Base-by-base conservation (phyloP, 768 basidiomycete genomes). In the Boletus barrowsii region DNA sequence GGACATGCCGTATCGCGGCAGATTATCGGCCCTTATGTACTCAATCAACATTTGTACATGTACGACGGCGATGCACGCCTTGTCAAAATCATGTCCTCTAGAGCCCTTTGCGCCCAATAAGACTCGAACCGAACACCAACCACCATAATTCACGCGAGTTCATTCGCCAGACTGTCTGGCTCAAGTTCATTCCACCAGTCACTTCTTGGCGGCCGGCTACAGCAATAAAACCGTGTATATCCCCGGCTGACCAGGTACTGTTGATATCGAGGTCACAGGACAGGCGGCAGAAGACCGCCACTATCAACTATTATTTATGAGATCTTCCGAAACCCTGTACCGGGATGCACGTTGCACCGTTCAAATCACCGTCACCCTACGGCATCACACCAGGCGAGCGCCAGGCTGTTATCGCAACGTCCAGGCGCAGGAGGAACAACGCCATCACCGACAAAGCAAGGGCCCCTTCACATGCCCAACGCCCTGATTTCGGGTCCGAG, bases 11-110 rank as follows among this genome's bases (percentile, higher is more conserved):
- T 66, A 64, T 48, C 53, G 56, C 64, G 55, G 64, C 57, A 68
- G 47, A 54, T 43, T 54, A 68, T 67, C 57, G 66, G 67, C 49
- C 40, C 47, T 68, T 66, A 51, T 66, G 64, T 68, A 66, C 57
- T 47, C 57, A 45, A 53, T 53, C 58, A 45, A 52, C 45, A 55
- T 48, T 53, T n/a, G 13, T 39, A 39, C 30, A 43, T 35, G 22
- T 33, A 24, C 30, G 48, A 55, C 59, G 56, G 59, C 50, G 36
- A 56, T 55, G 57, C 51, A 53, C 18, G 24, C 26, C 10, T 44
- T 26, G 43, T 46, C 44, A 24, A 36, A 52, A 45, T 36, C 33
- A 14, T 14, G 29, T 29, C 29, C 8, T 35, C 33, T 35, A 4
- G 7, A 29, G 29, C 29, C 29, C 6, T 35, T 14, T 13, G 11